phyloP scores from a whole-genome alignment of 2,329 filamentous ascomycete species.

The Fusarium sp. region DNA sequence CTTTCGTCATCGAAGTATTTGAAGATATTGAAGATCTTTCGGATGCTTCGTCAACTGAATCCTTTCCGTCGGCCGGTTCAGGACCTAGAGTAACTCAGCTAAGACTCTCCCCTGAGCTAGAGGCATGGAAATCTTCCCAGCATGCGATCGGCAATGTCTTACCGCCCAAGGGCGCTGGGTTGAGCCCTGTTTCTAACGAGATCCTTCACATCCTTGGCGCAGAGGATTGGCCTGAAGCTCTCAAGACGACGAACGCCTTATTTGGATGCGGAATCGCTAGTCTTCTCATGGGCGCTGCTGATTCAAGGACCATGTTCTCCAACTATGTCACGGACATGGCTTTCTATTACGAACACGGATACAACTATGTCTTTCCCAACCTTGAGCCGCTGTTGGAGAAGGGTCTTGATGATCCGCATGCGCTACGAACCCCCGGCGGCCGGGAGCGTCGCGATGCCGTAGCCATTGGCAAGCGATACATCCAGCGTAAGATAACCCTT shows the following conservation, averaged over 20 bases:
- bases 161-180: conserved; percentile 32
- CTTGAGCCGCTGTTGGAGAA: conserved; percentile 30
- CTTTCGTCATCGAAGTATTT: conserved; percentile 31
- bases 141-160: conserved; percentile 33
- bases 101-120: conserved; percentile 30
- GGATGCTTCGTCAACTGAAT: conserved; percentile 6
- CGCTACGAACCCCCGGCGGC: conserved; percentile 28
- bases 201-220: conserved; percentile 25
- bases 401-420: conserved; percentile 29
- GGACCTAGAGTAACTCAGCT: conserved; percentile 23
- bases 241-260: conserved; percentile 36
- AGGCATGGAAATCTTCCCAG: conserved; percentile 32
- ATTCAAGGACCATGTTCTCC: conserved; percentile 36
- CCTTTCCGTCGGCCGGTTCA: conserved; percentile 10
- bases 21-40: conserved; percentile 26
- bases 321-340: conserved; percentile 40
- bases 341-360: conserved; percentile 38
- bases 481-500: conserved; percentile 36
- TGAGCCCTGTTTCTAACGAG: conserved; percentile 23
- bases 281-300: conserved; percentile 36
- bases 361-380: conserved; percentile 38
- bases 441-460: conserved; percentile 34
- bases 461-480: conserved; percentile 33
- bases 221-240: conserved; percentile 33
- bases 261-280: conserved; percentile 38